Evolutionary conservation across 805 yeast species (phyloP), one percentile per base, ranked within the genome.

Genomic region (Candida orba): DNA sequence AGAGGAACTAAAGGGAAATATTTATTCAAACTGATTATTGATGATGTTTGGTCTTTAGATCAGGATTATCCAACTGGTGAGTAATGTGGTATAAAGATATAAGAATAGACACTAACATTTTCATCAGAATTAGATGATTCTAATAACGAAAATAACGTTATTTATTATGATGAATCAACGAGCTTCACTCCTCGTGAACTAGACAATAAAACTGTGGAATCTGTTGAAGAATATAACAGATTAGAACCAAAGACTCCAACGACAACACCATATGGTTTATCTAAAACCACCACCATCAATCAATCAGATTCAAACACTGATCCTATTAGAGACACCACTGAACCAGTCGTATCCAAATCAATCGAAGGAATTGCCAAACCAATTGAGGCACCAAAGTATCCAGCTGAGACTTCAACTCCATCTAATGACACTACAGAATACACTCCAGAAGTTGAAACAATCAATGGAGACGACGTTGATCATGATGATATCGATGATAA

Each of bases 121-220:
- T 12, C 9, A 27, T 27, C 41, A 43, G 71, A 66, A 32, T 44
- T 59, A 6, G 73, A 68, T 47, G 58, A 54, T 5, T 46, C 53
- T 36, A 67, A 65, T 7, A 67, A 67, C 41, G 63, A 61, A 33
- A 68, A 68, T 49, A 68, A 68, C 42, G 70, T 67, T 4, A 38
- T 62, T 24, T 36, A 47, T 4, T 55, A 49, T 27, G 55, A 52
- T 52, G 33, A 30, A 0, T 34, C 34, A 6, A 43, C 32, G 18
- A 37, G 38, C 4, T 20, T 9, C 2, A 17, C 36, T 9, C 33
- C 17, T n/a, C n/a, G 14, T 17, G 40, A 29, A 14, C 8, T 20
- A 8, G 34, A 37, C 13, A 8, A 25, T 13, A 37, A 37, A 24
- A 6, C 40, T 9, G 23, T 14, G 4, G 51, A 39, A 10, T 6